Base-by-base conservation (phyloP, 2,329 filamentous ascomycete species). In the Magnaporthiopsis incrustans region DNA sequence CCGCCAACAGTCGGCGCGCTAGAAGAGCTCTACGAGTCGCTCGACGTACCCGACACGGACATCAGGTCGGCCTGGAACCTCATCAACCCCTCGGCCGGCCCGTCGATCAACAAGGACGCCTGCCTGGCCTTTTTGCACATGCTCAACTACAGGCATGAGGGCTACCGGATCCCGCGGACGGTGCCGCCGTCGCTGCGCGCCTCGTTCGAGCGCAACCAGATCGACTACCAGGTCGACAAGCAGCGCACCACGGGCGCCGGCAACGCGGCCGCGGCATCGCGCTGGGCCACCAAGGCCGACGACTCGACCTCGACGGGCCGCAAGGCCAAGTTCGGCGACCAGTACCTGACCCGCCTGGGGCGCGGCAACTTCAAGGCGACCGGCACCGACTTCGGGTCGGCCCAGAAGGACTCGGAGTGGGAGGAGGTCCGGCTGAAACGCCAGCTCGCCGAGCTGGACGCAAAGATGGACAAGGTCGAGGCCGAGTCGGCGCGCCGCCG, bases 321-420 rank as follows among this genome's bases (percentile, higher is more conserved):
- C 73, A 99, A 99, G 79, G 89, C 92, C 70, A 97, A 97, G 78
- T 99, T 99, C 73, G 95, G 95, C 68, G 95, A 99, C 75, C 91
- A 96, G 68, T 99, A 98, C 77, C 85, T 99, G 65, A 96, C 91
- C 66, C 88, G 95, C 15, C 83, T 99, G 56, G 95, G 95, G 63
- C 89, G 93, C 72, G 87, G 89, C 69, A 88, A 85, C 65, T 94
- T 95, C 77, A 89, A 90, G 73, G 85, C 90, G 11, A 81, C 89
- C 57, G 95, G 95, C 32, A 99, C 95, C 1, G 93, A 99, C 78
- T 98, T 98, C 74, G 89, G 87, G 65, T 83, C 85, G 53, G 89
- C 69, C 57, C 68, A 91, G 67, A 91, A 92, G 74, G 90, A 90
- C 66, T 94, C 96, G 71, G 95, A 99, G 74, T 98, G 95, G 92